phyloP scores from a whole-genome alignment of 352 stramenopile species.

The Pythium graminicola region DNA sequence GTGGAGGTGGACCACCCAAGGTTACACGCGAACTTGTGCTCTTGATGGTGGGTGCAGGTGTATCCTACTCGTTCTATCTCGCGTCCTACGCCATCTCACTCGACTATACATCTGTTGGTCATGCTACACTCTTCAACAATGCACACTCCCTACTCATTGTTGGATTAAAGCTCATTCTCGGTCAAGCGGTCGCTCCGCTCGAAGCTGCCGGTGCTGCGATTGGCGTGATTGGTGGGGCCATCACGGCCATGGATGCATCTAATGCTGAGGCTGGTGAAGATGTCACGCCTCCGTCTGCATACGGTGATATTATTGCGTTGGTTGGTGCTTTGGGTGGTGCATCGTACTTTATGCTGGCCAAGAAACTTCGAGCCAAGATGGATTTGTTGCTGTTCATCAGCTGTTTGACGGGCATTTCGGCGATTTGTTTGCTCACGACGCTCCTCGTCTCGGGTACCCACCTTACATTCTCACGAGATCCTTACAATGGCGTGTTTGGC shows the following conservation, averaged over 20 bases:
- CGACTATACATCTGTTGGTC: slow-evolving; percentile 64
- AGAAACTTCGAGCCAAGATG: slow-evolving; percentile 67
- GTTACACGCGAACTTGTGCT: slow-evolving; percentile 31
- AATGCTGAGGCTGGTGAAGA: slow-evolving; percentile 20
- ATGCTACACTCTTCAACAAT: slow-evolving; percentile 83
- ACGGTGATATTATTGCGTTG: slow-evolving; percentile 66
- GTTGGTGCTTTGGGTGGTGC: slow-evolving; percentile 58
- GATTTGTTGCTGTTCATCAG: slow-evolving; percentile 67
- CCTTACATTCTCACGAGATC: slow-evolving; percentile 49
- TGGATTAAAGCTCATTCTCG: slow-evolving; percentile 55
- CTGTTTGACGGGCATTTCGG: slow-evolving; percentile 47
- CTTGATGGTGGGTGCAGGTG: slow-evolving; percentile 39
- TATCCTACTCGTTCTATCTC: slow-evolving; percentile 67
- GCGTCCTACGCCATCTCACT: slow-evolving; percentile 67
- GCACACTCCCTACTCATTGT: slow-evolving; percentile 75
- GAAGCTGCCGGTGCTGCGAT: slow-evolving; percentile 63
- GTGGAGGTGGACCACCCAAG: slow-evolving; percentile 23
- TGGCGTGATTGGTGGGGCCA: slow-evolving; percentile 58
- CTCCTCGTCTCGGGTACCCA: slow-evolving; percentile 55
- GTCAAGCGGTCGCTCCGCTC: slow-evolving; percentile 48
- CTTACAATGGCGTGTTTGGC: slow-evolving; percentile 72
- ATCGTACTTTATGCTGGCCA: slow-evolving; percentile 72
- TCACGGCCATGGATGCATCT: slow-evolving; percentile 61
- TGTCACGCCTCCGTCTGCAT: slow-evolving; percentile 41
- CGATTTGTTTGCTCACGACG: slow-evolving; percentile 47